phyloP scores from a whole-genome alignment of 176 grass and related monocot species.

The Melocanna baccifera region DNA sequence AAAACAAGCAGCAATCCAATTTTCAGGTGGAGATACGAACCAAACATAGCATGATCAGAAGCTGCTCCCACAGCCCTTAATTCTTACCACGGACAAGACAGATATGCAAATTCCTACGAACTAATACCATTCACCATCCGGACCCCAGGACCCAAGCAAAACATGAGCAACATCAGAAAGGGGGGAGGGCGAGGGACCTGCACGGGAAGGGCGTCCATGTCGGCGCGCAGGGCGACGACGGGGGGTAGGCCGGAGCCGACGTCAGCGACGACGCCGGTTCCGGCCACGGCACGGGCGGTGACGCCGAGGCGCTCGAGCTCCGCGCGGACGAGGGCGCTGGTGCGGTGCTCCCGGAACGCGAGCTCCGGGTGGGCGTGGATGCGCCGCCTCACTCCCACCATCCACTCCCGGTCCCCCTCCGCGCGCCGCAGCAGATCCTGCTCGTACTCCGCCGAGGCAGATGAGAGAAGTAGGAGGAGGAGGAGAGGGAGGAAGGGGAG shows the following conservation, averaged over 20 bases:
- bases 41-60: not conserved
- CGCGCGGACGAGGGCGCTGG: conserved; percentile 72
- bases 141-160: not conserved
- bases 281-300: conserved; percentile 42
- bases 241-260: conserved; percentile 70
- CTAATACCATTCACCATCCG: not conserved
- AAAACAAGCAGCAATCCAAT: not conserved
- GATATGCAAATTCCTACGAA: not conserved
- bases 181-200: conserved; percentile 38
- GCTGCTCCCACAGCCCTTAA: not conserved
- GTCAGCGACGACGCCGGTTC: conserved; percentile 69
- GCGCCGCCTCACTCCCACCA: conserved; percentile 60
- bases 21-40: not conserved
- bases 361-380: conserved; percentile 92
- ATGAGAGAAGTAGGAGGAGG: not conserved
- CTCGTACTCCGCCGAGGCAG: conserved; percentile 38
- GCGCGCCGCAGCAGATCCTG: conserved; percentile 61
- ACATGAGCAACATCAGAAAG: not conserved
- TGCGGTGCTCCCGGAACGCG: conserved; percentile 70
- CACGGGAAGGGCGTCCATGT: conserved; percentile 90
- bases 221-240: conserved; percentile 79
- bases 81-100: not conserved
- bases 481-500: conserved; percentile 10
- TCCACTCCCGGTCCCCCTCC: conserved; percentile 56
- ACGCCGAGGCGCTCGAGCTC: conserved; percentile 68